These are phyloP conservation scores for Pseudofabraea citricarpa DNA, from an alignment of 2,329 filamentous ascomycete species.

Conservation along the genomic window DNA sequence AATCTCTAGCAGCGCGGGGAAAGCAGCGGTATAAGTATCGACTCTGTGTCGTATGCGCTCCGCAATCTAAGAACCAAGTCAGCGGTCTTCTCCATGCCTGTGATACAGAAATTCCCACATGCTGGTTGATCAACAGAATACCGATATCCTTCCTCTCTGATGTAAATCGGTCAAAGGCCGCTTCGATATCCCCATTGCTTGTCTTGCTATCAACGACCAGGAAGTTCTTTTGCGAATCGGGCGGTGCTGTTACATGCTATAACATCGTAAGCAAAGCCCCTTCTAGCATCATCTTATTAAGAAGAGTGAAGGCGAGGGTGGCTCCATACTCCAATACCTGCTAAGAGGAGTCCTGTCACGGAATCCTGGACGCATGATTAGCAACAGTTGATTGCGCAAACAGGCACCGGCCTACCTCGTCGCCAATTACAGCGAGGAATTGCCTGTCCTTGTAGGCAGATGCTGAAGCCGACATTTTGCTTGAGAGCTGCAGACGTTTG, in stretches of 20 bases:
- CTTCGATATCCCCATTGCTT: slow-evolving; percentile 80
- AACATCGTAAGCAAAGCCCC: slow-evolving; percentile 11
- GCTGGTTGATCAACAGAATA: slow-evolving; percentile 95
- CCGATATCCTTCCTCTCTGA: slow-evolving; percentile 92
- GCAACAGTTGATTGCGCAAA: too few species aligned
- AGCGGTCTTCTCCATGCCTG: too few species aligned
- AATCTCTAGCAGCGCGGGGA: slow-evolving; percentile 94
- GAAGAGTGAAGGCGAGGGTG: slow-evolving; percentile 48
- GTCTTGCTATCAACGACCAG: slow-evolving; percentile 94
- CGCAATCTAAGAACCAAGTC: slow-evolving; percentile 64
- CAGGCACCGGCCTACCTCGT: slow-evolving; percentile 62
- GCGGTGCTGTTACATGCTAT: slow-evolving; percentile 84
- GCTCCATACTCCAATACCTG: slow-evolving; percentile 79
- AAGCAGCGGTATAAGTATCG: slow-evolving; percentile 88
- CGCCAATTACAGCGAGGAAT: slow-evolving; percentile 95
- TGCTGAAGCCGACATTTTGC: slow-evolving; percentile 52
- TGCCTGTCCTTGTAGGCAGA: slow-evolving; percentile 76
- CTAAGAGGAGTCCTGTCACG: slow-evolving; percentile 90
- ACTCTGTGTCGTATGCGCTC: slow-evolving; percentile 89
- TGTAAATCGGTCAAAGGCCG: slow-evolving; percentile 85
- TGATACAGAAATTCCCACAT: slow-evolving; percentile 56
- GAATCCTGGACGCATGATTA: slow-evolving; percentile 64
- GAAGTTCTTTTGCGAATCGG: slow-evolving; percentile 95
- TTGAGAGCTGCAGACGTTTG: too few species aligned
- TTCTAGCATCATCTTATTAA: too few species aligned